phyloP scores from a whole-genome alignment of 139 green algal genomes.

The Tetradesmus lagerheimii region DNA sequence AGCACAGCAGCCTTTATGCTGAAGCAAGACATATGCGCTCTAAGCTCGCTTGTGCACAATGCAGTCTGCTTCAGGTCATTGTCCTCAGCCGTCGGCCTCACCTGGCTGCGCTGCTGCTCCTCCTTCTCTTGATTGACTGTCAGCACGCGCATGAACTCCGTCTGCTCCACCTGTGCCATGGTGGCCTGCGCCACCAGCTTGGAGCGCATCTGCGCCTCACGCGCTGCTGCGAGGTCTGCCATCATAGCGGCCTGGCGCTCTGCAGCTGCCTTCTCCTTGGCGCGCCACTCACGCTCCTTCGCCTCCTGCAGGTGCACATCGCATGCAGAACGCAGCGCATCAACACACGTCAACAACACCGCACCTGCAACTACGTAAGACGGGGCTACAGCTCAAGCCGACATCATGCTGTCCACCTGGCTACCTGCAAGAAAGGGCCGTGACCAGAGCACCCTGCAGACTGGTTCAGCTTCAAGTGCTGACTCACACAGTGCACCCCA shows the following conservation, averaged over 20 bases:
- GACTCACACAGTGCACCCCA: too few species aligned
- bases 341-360: too few species aligned
- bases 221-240: constrained; percentile 73
- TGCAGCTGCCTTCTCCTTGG: constrained; percentile 72
- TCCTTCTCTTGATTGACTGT: constrained; percentile 74
- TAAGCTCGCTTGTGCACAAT: too few species aligned
- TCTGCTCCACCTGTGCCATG: constrained; percentile 78
- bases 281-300: constrained; percentile 85
- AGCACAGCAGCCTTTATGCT: too few species aligned
- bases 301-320: constrained; percentile 53
- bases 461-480: too few species aligned
- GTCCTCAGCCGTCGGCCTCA: not conserved
- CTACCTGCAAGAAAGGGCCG: too few species aligned
- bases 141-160: constrained; percentile 85
- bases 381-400: too few species aligned
- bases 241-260: constrained; percentile 69
- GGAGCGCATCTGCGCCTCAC: constrained; percentile 77
- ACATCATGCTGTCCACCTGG: too few species aligned
- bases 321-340: constrained; percentile 25
- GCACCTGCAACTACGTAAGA: too few species aligned
- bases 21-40: too few species aligned
- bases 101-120: constrained; percentile 69
- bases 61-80: too few species aligned
- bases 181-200: constrained; percentile 80
- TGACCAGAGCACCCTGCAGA: too few species aligned